Conservation (phyloP, 139 green algal species). For the Volvox reticuliferus region DNA sequence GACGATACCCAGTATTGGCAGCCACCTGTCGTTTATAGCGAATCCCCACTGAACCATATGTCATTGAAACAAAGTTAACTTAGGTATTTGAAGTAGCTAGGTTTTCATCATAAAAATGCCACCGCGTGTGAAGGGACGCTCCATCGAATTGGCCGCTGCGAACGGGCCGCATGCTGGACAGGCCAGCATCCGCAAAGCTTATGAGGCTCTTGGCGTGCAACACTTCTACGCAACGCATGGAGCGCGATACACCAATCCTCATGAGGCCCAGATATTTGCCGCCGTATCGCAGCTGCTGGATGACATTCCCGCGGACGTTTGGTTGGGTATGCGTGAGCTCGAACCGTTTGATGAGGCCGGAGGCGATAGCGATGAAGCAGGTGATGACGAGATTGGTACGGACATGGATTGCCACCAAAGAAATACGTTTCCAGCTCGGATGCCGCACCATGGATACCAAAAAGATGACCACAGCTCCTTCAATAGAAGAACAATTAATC, state of each 20-base stretch:
- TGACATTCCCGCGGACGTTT: neutral
- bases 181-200: conserved; percentile 22
- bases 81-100: too few relatives aligned
- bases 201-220: conserved; percentile 15
- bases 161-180: conserved; percentile 8
- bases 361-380: neutral
- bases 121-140: neutral
- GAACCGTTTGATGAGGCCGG: neutral
- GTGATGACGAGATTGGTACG: neutral
- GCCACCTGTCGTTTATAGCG: too few relatives aligned
- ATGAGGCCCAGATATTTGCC: conserved; percentile 19
- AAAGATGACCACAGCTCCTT: neutral
- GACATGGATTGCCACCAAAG: neutral
- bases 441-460: too few relatives aligned
- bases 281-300: conserved; percentile 7
- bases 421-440: neutral
- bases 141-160: neutral
- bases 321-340: conserved; percentile 15
- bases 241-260: conserved; percentile 29
- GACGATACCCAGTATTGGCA: too few relatives aligned
- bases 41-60: too few relatives aligned
- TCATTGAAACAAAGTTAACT: too few relatives aligned
- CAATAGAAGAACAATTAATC: neutral
- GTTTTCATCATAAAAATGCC: neutral
- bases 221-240: conserved; percentile 27